A percentile compares a stretch with the other conserved stretches of the same genome.
These are phyloP conservation scores for Trichoderma lentiforme DNA, from an alignment of 2,329 filamentous ascomycete species.

Conservation along the genomic window DNA sequence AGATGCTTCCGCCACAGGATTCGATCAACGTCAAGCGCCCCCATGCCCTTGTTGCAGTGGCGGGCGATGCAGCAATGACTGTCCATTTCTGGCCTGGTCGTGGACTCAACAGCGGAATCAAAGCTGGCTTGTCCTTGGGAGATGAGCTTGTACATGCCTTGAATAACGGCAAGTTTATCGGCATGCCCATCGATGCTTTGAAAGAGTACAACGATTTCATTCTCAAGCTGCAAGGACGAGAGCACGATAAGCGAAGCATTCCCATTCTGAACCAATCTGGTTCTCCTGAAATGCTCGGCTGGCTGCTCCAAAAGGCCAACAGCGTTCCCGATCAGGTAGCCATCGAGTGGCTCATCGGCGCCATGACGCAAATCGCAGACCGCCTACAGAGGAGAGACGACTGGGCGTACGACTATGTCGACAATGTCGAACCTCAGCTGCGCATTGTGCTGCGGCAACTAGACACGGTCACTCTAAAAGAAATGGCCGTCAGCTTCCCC, in stretches of 20 bases:
- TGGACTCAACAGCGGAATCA: constrained; percentile 37
- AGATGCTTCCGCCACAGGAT: constrained; percentile 28
- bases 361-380: constrained; percentile 33
- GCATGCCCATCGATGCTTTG: constrained; percentile 30
- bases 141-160: constrained; percentile 36
- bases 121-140: constrained; percentile 34
- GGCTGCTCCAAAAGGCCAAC: constrained; percentile 33
- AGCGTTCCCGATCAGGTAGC: constrained; percentile 33
- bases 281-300: constrained; percentile 33
- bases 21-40: constrained; percentile 27
- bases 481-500: constrained; percentile 38
- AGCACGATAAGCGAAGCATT: constrained; percentile 37
- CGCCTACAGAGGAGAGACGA: constrained; percentile 30
- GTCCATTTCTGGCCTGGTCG: constrained; percentile 38
- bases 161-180: constrained; percentile 30
- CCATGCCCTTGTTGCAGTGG: constrained; percentile 33
- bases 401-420: constrained; percentile 31
- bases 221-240: constrained; percentile 33
- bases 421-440: constrained; percentile 32
- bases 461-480: constrained; percentile 28
- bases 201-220: constrained; percentile 36
- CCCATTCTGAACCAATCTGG: constrained; percentile 36
- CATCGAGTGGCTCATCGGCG: constrained; percentile 34
- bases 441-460: constrained; percentile 34
- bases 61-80: constrained; percentile 36